These are phyloP conservation scores for Letharia columbiana DNA, from an alignment of 495 filamentous ascomycete species.

Conservation along the genomic window DNA sequence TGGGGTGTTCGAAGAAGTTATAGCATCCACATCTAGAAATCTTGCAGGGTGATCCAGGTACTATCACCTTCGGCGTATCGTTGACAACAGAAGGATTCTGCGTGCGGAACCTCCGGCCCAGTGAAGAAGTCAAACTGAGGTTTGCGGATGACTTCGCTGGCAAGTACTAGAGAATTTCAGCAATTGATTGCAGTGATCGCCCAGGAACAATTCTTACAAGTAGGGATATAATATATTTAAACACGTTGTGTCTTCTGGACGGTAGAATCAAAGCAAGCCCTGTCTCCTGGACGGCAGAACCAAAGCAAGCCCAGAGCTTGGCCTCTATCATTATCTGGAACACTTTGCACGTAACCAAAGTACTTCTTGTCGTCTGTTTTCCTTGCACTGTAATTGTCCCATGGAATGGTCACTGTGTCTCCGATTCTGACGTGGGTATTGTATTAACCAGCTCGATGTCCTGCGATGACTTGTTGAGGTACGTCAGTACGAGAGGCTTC, in stretches of 20 bases:
- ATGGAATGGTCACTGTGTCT: too few species aligned
- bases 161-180: conserved; percentile 36
- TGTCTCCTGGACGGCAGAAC: conserved; percentile 59
- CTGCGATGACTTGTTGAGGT: too few species aligned
- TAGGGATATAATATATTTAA: conserved; percentile 56
- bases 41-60: conserved; percentile 46
- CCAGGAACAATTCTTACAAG: conserved; percentile 64
- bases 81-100: conserved; percentile 58
- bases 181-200: conserved; percentile 72
- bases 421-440: too few species aligned
- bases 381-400: too few species aligned
- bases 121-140: conserved; percentile 45
- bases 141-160: conserved; percentile 44
- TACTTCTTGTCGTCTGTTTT: too few species aligned
- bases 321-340: conserved; percentile 32
- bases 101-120: conserved; percentile 30
- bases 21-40: conserved; percentile 37
- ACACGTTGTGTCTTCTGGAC: conserved; percentile 64
- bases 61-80: conserved; percentile 47
- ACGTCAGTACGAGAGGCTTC: too few species aligned
- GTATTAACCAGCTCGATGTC: too few species aligned
- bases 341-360: conserved; percentile 55
- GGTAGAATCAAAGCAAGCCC: too few species aligned
- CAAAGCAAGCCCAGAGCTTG: conserved; percentile 54
- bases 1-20: conserved; percentile 21